Evolutionary conservation across 1,284 basidiomycete species (phyloP).

Genomic region (Pseudozyma hubeiensis): DNA sequence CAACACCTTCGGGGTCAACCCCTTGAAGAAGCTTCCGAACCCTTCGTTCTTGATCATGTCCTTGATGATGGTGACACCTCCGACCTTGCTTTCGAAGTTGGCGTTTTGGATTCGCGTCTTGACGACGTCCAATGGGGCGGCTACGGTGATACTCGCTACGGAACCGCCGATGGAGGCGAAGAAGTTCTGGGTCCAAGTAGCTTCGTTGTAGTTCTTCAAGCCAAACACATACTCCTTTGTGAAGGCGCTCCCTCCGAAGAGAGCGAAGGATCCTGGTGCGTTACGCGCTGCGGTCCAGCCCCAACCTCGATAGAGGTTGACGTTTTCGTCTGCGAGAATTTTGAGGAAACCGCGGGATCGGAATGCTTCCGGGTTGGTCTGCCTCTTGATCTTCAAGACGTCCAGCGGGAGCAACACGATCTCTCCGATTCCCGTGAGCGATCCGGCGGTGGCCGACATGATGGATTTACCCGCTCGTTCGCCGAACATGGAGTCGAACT

Average conservation of each 20-base stretch:
- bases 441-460: slow-evolving; percentile 91
- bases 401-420: slow-evolving; percentile 94
- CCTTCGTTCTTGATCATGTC: slow-evolving; percentile 92
- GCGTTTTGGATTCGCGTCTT: slow-evolving; percentile 92
- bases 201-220: slow-evolving; percentile 87
- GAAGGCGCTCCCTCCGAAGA: slow-evolving; percentile 90
- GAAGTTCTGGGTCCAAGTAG: slow-evolving; percentile 88
- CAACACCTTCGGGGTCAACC: slow-evolving; percentile 82
- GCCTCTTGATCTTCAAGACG: slow-evolving; percentile 95
- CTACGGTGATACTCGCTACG: slow-evolving; percentile 93
- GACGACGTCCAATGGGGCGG: slow-evolving; percentile 93
- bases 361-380: slow-evolving; percentile 67
- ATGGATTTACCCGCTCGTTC: slow-evolving; percentile 94
- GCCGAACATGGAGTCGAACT: slow-evolving; percentile 88
- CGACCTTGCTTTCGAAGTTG: slow-evolving; percentile 90
- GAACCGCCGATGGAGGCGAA: slow-evolving; percentile 89
- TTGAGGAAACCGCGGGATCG: slow-evolving; percentile 79
- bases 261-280: slow-evolving; percentile 91
- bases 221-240: slow-evolving; percentile 94
- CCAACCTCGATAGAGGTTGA: slow-evolving; percentile 92
- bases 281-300: slow-evolving; percentile 99
- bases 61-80: slow-evolving; percentile 85
- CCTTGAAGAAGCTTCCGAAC: slow-evolving; percentile 90
- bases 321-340: slow-evolving; percentile 90
- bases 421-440: slow-evolving; percentile 79